Conservation (phyloP, 805 yeast genomes). For the Metschnikowia vanudenii region DNA sequence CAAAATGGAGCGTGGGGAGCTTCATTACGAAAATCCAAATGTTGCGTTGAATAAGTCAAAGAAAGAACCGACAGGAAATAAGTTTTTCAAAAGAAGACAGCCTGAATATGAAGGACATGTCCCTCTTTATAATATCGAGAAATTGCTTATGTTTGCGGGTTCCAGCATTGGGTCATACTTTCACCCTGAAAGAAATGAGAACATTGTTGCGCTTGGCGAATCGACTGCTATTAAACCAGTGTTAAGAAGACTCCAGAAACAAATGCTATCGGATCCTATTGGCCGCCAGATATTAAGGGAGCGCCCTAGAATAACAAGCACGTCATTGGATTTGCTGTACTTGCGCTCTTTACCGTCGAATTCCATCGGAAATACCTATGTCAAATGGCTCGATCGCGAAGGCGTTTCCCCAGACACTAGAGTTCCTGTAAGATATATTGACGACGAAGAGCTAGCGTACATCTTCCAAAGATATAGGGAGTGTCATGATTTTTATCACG, state of each 20-base stretch:
- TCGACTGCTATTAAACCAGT: constrained; percentile 77
- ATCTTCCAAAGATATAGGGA: constrained; percentile 93
- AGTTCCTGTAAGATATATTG: constrained; percentile 81
- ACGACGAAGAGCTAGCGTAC: constrained; percentile 86
- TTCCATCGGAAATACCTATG: constrained; percentile 77
- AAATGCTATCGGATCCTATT: constrained; percentile 70
- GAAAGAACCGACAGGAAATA: constrained; percentile 22
- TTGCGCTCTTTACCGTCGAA: constrained; percentile 60
- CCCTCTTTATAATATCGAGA: constrained; percentile 65
- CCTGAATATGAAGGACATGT: constrained; percentile 74
- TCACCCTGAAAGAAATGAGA: constrained; percentile 74
- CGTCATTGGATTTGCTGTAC: constrained; percentile 60
- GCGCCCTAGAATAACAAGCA: constrained; percentile 78
- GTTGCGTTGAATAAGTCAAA: constrained; percentile 28
- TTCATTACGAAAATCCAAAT: constrained; percentile 39
- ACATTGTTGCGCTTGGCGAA: constrained; percentile 85
- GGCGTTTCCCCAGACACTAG: constrained; percentile 94
- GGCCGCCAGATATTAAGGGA: constrained; percentile 81
- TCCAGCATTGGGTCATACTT: constrained; percentile 76
- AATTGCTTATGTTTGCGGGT: constrained; percentile 59
- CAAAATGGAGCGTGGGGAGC: constrained; percentile 52
- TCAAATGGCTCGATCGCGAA: constrained; percentile 78
- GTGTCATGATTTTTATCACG: constrained; percentile 95
- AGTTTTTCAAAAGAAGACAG: constrained; percentile 36
- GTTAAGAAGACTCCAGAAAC: constrained; percentile 56